Conservation (phyloP, 345 rosid species). For the Aegle marmelos region DNA sequence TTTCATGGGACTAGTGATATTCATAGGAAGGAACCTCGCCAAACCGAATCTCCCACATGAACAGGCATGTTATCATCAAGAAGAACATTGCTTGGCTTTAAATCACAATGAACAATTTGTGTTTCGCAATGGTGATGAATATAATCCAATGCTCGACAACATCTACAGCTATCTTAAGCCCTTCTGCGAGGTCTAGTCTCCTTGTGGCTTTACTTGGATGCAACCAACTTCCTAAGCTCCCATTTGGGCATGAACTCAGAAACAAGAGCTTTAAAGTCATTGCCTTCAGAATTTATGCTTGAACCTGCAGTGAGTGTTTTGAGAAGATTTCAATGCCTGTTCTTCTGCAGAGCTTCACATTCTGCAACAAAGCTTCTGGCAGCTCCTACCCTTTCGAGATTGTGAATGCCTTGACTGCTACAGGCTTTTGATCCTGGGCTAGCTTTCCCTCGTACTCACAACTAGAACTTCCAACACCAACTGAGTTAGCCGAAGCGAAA, state of each 20-base stretch:
- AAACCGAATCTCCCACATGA: slow-evolving; percentile 26
- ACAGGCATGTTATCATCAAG: slow-evolving; percentile 26
- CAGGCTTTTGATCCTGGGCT: background rate
- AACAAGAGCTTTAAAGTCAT: slow-evolving; percentile 24
- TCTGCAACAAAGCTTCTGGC: slow-evolving; percentile 24
- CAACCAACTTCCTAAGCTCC: slow-evolving; percentile 21
- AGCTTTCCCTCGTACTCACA: slow-evolving; percentile 24
- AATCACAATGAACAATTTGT: slow-evolving; percentile 22
- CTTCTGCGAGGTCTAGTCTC: background rate
- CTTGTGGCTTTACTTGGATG: slow-evolving; percentile 11
- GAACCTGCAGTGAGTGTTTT: slow-evolving; percentile 19
- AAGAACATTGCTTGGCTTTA: slow-evolving; percentile 29
- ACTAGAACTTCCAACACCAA: slow-evolving; percentile 29
- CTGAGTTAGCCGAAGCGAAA: slow-evolving; percentile 4
- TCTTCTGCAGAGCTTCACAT: slow-evolving; percentile 10
- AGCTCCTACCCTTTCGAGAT: slow-evolving; percentile 17
- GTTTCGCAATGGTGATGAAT: slow-evolving; percentile 18
- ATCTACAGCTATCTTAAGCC: slow-evolving; percentile 17
- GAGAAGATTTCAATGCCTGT: slow-evolving; percentile 14
- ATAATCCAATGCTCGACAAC: slow-evolving; percentile 28
- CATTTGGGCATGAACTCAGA: slow-evolving; percentile 18
- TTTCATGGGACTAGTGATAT: background rate
- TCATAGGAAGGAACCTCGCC: slow-evolving; percentile 14
- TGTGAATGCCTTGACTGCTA: slow-evolving; percentile 24
- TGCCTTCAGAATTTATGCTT: slow-evolving; percentile 18